Evolutionary conservation across 2,329 filamentous ascomycete genomes (phyloP), one percentile per base, ranked within the genome.

Genomic region (Talaromyces albobiverticillius): DNA sequence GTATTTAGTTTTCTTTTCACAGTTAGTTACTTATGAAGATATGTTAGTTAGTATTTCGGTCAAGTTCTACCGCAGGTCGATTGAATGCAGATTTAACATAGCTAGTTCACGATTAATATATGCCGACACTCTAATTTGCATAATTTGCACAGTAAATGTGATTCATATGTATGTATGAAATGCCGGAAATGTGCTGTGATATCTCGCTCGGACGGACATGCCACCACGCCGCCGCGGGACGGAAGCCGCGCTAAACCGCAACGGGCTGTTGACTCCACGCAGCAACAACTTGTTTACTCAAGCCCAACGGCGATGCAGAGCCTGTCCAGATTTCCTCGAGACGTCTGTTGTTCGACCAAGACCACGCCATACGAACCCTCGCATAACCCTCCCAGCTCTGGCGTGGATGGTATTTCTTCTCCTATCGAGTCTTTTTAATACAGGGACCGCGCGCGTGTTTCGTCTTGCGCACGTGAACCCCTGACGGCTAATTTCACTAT

Each of bases 401-500:
- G 36, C 31, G 36, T 50, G 47, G 36, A 50, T 42, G 42, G 7
- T 18, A 29, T 13, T 29, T 6, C 11, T 29, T 25, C 3, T 29
- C 11, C 22, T 18, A 18, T 26, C 29, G 7, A 22, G 9, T 40
- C 29, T 32, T 51, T 47, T n/a, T 23, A 20, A 51, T 40, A 40
- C 31, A 25, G 23, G 16, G 20, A 43, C 16, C n/a, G 7, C 20
- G 47, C 53, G 48, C 34, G 53, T 51, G 53, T 55, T 55, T 55
- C 53, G 46, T 32, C 53, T 45, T 55, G 46, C 53, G 47, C 53
- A 55, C 53, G 53, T 51, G 53, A 55, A 55, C 53, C 53, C 53
- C 53, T 55, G 53, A 51, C 53, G 48, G 29, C 51, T 42, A n/a
- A 32, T 49, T 10, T 52, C 34, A 18, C 53, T 41, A 42, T 16